Evolutionary conservation across 108 stramenopile genomes (phyloP).

Genomic region (Nitzschia sp.): DNA sequence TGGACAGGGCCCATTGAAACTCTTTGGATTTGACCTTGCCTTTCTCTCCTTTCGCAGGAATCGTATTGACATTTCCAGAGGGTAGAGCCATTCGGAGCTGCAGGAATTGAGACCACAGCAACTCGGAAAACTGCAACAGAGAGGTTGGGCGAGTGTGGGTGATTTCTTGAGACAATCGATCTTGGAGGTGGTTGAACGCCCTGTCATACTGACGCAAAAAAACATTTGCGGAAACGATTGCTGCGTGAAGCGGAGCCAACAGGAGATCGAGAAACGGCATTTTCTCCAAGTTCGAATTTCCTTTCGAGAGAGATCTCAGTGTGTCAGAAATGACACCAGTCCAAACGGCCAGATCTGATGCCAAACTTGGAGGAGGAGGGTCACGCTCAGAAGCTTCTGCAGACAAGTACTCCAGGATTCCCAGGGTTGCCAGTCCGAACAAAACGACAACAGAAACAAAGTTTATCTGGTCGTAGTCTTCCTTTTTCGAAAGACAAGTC

Average conservation of each 20-base stretch:
- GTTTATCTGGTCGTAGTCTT: no score
- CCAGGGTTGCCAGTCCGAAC: no score
- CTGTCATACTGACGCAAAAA: conserved; percentile 25
- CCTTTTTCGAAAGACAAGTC: no score
- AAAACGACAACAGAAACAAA: no score
- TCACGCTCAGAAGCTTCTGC: no score
- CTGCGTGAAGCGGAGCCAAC: conserved; percentile 19
- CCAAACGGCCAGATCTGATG: no score
- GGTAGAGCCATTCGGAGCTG: conserved; percentile 33
- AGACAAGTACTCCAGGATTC: no score
- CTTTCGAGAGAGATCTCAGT: no score
- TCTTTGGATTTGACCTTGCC: not conserved
- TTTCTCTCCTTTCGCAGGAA: not conserved
- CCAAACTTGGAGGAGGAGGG: no score
- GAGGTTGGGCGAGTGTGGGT: not conserved
- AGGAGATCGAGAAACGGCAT: conserved; percentile 10
- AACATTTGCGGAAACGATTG: conserved; percentile 7
- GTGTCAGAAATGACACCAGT: no score
- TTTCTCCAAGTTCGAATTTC: no score
- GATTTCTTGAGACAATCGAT: not conserved
- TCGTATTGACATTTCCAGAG: conserved; percentile 2
- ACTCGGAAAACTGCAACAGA: conserved; percentile 25
- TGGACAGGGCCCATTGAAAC: conserved; percentile 19
- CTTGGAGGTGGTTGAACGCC: conserved; percentile 15
- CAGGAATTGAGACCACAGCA: conserved; percentile 38